Evolutionary conservation across 108 stramenopile genomes (phyloP).

Genomic region (Cyclotella kingstonii): DNA sequence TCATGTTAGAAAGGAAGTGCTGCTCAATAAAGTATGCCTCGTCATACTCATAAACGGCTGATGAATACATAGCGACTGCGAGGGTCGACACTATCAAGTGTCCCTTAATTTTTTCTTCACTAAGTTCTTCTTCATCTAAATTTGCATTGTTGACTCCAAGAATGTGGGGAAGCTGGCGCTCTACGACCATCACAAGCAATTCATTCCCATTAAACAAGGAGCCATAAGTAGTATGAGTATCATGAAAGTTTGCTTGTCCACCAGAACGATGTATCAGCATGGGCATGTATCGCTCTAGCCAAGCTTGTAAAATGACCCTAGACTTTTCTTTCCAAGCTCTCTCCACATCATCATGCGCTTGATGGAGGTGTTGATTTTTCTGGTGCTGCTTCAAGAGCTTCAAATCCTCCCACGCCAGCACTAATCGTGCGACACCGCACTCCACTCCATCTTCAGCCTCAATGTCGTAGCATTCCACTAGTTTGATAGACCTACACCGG

Average conservation of each 20-base stretch:
- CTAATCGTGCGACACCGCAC: slow-evolving; percentile 26
- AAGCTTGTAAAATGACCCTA: slow-evolving; percentile 18
- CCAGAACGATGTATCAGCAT: slow-evolving; percentile 26
- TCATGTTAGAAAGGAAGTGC: not conserved
- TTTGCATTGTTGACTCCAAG: not conserved
- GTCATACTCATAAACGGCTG: slow-evolving; percentile 23
- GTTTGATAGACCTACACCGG: slow-evolving; percentile 32
- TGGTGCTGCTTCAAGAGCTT: not conserved
- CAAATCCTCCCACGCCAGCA: slow-evolving; percentile 32
- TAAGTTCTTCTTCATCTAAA: slow-evolving; percentile 5
- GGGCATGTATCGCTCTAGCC: slow-evolving; percentile 31
- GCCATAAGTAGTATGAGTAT: not conserved
- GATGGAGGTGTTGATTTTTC: not conserved
- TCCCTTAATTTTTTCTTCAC: slow-evolving; percentile 69
- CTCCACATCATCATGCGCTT: not conserved
- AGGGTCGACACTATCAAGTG: slow-evolving; percentile 57
- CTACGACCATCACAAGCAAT: slow-evolving; percentile 18
- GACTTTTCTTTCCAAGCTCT: slow-evolving; percentile 7
- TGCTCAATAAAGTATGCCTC: slow-evolving; percentile 11
- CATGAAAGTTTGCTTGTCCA: not conserved
- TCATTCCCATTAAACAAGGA: slow-evolving; percentile 11
- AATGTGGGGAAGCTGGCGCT: slow-evolving; percentile 8
- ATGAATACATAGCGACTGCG: slow-evolving; percentile 36
- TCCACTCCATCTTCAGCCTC: slow-evolving; percentile 45
- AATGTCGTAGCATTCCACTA: slow-evolving; percentile 30